phyloP scores from a whole-genome alignment of 768 basidiomycete species.

The Psilocybe sp. region DNA sequence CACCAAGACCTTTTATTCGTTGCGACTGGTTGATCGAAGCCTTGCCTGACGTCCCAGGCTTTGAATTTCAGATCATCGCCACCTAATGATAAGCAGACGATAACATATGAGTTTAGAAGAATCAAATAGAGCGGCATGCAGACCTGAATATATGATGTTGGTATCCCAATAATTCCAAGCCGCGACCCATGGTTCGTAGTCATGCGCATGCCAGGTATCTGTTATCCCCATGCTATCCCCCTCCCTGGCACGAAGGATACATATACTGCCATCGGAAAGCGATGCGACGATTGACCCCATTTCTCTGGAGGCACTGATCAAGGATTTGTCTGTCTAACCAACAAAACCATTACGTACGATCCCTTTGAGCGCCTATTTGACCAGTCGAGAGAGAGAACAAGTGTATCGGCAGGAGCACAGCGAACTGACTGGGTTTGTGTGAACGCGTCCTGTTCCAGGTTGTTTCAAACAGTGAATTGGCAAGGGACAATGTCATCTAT shows the following conservation, averaged over 20 bases:
- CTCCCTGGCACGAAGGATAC: conserved; percentile 53
- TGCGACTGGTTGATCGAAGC: conserved; percentile 55
- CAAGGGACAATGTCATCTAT: neutral
- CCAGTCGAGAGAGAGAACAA: conserved; percentile 95
- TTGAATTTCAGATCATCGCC: conserved; percentile 92
- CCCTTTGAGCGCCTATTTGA: conserved; percentile 60
- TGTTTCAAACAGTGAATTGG: conserved; percentile 5
- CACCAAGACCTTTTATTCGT: conserved; percentile 65
- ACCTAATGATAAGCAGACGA: conserved; percentile 43
- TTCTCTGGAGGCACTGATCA: conserved; percentile 28
- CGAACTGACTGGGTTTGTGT: conserved; percentile 37
- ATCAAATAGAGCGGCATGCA: conserved; percentile 6
- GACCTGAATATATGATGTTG: conserved; percentile 82
- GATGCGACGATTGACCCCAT: conserved; percentile 71
- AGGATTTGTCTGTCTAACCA: neutral
- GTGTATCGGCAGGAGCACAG: conserved; percentile 50
- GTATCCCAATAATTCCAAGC: conserved; percentile 88
- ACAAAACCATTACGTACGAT: conserved; percentile 32
- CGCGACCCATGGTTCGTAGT: conserved; percentile 92
- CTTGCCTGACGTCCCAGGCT: conserved; percentile 83
- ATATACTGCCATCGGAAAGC: conserved; percentile 74
- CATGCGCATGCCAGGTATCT: conserved; percentile 82
- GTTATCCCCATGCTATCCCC: conserved; percentile 41
- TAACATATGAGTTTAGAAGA: neutral
- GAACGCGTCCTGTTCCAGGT: conserved; percentile 35